A percentile compares a stretch with the other conserved stretches of the same genome.
These are phyloP conservation scores for Ilyonectria mors-panacis DNA, from an alignment of 2,329 filamentous ascomycete genomes.

Conservation along the genomic window DNA sequence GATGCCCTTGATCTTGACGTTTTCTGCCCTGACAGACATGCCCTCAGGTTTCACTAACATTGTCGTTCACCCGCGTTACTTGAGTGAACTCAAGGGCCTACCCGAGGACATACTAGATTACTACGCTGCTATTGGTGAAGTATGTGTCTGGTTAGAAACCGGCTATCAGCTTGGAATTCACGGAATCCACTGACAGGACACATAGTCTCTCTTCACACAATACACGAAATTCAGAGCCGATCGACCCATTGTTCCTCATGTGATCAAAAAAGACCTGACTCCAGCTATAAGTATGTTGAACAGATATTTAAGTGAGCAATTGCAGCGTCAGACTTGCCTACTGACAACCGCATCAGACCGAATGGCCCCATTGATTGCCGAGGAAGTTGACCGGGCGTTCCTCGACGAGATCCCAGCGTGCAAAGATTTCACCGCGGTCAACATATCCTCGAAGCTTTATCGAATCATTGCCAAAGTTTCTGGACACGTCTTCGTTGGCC, in stretches of 20 bases:
- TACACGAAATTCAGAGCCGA: conserved; percentile 7
- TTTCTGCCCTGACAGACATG: too few species aligned
- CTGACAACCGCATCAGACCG: too few species aligned
- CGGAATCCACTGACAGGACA: background rate
- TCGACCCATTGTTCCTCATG: background rate
- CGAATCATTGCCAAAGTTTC: conserved; percentile 17
- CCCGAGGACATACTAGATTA: background rate
- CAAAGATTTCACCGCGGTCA: background rate
- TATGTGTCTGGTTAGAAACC: too few species aligned
- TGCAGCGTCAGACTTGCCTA: too few species aligned
- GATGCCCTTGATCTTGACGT: too few species aligned
- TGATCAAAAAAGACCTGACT: too few species aligned
- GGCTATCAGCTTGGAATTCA: too few species aligned
- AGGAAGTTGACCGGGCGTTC: too few species aligned
- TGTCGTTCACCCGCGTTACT: background rate
- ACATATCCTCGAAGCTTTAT: background rate
- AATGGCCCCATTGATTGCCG: too few species aligned
- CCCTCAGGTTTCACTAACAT: conserved; percentile 3
- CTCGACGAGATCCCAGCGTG: too few species aligned
- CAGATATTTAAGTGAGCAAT: too few species aligned
- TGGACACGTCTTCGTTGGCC: conserved; percentile 8
- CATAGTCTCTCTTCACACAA: background rate
- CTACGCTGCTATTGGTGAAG: conserved; percentile 1
- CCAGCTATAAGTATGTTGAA: too few species aligned
- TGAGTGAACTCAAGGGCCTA: background rate